A percentile compares a stretch with the other conserved stretches of the same genome.
These are phyloP conservation scores for Chlamydomonas sp. DNA, from an alignment of 139 green algal genomes.

Conservation along the genomic window DNA sequence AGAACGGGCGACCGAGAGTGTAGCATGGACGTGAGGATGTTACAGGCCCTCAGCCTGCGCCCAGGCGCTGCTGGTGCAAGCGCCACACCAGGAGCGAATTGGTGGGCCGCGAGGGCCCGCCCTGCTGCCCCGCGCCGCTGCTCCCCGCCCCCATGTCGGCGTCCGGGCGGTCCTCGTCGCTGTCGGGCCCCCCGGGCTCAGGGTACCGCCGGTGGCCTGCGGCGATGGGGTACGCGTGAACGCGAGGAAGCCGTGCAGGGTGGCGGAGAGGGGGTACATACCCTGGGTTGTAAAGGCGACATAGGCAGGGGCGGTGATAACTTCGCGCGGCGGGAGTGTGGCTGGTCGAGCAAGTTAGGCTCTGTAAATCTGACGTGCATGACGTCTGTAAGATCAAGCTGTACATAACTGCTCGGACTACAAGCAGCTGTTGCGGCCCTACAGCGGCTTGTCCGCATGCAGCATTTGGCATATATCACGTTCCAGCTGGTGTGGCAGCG, in stretches of 20 bases:
- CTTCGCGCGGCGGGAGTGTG: background rate
- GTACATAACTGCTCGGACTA: background rate
- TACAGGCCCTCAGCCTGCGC: background rate
- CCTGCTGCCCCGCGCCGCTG: background rate
- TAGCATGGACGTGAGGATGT: background rate
- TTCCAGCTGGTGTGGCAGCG: background rate
- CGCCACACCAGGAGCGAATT: conserved; percentile 28
- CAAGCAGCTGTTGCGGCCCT: background rate
- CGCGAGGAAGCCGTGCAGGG: no score
- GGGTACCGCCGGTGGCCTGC: conserved; percentile 20
- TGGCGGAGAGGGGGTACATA: background rate
- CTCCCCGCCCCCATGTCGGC: no score
- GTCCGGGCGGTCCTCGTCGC: background rate
- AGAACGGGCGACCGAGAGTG: no score
- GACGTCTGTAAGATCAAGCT: background rate
- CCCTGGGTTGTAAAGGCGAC: background rate
- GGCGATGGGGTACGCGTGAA: background rate
- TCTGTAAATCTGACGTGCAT: background rate
- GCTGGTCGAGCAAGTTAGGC: background rate
- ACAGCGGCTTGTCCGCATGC: background rate
- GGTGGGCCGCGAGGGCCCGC: background rate
- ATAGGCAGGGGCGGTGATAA: background rate
- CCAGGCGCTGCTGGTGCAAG: background rate
- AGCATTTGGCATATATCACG: background rate
- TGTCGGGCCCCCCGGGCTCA: background rate